Conservation (phyloP, 1,139 yeast species). For the Pichia sp. region DNA sequence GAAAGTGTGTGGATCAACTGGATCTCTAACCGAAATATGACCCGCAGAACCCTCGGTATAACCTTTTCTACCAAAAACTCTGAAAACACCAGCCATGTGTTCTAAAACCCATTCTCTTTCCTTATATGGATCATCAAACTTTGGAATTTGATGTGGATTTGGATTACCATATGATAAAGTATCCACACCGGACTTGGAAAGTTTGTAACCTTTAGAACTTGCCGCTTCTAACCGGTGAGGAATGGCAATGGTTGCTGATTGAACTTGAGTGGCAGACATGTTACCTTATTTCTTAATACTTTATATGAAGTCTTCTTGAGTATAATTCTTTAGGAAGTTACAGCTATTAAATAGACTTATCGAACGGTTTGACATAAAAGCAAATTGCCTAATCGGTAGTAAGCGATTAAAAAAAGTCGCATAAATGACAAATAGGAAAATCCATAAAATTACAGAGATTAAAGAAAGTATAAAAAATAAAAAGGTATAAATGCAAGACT, state of each 20-base stretch:
- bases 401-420: too few relatives aligned
- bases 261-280: background rate
- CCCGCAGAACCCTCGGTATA: constrained; percentile 78
- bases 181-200: background rate
- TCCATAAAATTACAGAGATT: background rate
- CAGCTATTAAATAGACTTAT: background rate
- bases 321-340: background rate
- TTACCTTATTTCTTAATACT: too few relatives aligned
- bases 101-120: constrained; percentile 60
- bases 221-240: background rate
- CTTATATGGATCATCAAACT: constrained; percentile 42
- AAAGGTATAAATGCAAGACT: background rate
- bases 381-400: background rate
- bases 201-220: background rate
- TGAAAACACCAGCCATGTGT: constrained; percentile 79
- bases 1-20: constrained; percentile 61
- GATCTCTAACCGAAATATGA: constrained; percentile 74
- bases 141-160: constrained; percentile 47
- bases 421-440: too few relatives aligned
- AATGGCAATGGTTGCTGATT: background rate
- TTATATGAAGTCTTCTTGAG: too few relatives aligned
- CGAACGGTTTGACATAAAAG: too few relatives aligned
- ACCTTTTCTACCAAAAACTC: constrained; percentile 69
- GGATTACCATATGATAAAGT: constrained; percentile 31
- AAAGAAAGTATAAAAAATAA: background rate